These are phyloP conservation scores for Paraglomus brasilianum DNA, from an alignment of 192 early-diverging fungal genomes.

Conservation along the genomic window DNA sequence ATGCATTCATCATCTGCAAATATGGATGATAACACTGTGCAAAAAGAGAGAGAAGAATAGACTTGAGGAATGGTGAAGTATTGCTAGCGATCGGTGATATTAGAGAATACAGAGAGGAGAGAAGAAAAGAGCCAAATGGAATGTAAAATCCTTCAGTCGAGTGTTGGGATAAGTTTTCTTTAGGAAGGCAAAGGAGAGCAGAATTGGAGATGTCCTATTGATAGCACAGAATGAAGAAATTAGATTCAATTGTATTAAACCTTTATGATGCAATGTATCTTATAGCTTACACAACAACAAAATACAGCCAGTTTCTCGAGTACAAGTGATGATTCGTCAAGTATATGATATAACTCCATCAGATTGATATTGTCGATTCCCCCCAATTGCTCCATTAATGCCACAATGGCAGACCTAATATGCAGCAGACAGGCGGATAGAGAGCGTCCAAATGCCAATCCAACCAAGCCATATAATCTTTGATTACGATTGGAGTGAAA, in stretches of 20 bases:
- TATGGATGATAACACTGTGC: conserved; percentile 35
- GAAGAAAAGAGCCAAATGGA: conserved; percentile 36
- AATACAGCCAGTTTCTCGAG: conserved; percentile 30
- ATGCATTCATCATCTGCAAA: conserved; percentile 34
- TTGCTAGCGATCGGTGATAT: conserved; percentile 23
- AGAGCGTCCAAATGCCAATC: conserved; percentile 37
- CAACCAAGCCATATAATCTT: conserved; percentile 35
- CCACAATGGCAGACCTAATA: conserved; percentile 32
- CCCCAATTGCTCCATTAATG: conserved; percentile 5
- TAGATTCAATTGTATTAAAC: too few species aligned
- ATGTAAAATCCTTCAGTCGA: conserved; percentile 34
- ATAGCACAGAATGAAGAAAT: too few species aligned
- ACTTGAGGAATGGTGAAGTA: conserved; percentile 21
- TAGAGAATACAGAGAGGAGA: conserved; percentile 30
- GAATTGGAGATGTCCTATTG: too few species aligned
- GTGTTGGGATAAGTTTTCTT: background rate
- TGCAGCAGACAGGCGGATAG: conserved; percentile 20
- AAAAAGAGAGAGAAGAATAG: conserved; percentile 34
- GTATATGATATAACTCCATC: conserved; percentile 32
- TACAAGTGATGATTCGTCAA: conserved; percentile 30
- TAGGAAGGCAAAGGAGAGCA: too few species aligned
- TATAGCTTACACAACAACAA: conserved; percentile 30
- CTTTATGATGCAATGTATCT: too few species aligned
- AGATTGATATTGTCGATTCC: conserved; percentile 21
- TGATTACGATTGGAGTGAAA: background rate